Conservation (phyloP, 805 yeast species). For the Saturnispora bothae region DNA sequence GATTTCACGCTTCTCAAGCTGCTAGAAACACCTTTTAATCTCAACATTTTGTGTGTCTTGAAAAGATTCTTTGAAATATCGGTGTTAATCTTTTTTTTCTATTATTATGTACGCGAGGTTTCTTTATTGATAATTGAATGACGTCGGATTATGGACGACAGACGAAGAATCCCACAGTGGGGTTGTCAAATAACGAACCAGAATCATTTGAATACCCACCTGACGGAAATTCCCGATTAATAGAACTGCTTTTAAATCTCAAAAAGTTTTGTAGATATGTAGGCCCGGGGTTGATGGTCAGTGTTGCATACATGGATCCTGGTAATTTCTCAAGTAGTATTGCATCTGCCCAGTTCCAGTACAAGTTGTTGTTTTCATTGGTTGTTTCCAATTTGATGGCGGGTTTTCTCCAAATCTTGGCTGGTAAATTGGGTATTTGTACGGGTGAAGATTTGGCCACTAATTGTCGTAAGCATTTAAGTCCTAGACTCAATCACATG, state of each 20-base stretch:
- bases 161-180: too few species aligned
- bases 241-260: too few species aligned
- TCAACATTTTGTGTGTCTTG: not conserved
- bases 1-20: not conserved
- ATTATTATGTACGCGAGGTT: too few species aligned
- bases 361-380: conserved; percentile 67
- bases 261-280: conserved; percentile 37
- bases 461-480: conserved; percentile 68
- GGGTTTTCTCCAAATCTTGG: conserved; percentile 71
- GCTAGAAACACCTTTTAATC: not conserved
- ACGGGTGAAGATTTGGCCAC: conserved; percentile 90
- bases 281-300: conserved; percentile 95
- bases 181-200: too few species aligned
- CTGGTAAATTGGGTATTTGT: conserved; percentile 84
- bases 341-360: conserved; percentile 66
- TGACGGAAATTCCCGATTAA: too few species aligned
- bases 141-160: too few species aligned
- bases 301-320: conserved; percentile 95
- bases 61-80: too few species aligned
- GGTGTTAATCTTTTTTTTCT: not conserved
- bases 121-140: too few species aligned
- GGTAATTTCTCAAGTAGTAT: conserved; percentile 95
- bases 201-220: too few species aligned
- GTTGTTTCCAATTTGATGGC: conserved; percentile 78
- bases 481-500: conserved; percentile 45